Conservation (phyloP, 306 rosid genomes). For the Parietaria judaica region DNA sequence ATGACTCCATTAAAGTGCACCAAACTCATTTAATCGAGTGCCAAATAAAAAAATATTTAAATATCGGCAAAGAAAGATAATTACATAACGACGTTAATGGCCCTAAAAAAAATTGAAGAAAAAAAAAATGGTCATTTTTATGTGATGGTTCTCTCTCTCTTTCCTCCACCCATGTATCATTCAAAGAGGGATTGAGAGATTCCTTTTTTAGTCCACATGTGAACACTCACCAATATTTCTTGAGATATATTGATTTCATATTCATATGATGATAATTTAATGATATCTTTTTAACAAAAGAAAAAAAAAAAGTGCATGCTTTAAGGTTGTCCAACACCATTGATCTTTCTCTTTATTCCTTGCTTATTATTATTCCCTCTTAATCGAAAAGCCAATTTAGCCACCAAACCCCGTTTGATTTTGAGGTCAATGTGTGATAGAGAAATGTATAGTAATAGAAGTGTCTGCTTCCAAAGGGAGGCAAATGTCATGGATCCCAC, state of each 20-base stretch:
- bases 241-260: too few relatives aligned
- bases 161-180: slow-evolving; percentile 39
- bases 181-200: slow-evolving; percentile 20
- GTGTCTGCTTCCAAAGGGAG: background rate
- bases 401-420: background rate
- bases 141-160: slow-evolving; percentile 16
- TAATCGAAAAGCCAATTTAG: background rate
- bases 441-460: background rate
- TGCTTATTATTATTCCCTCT: background rate
- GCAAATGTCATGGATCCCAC: slow-evolving; percentile 17
- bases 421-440: background rate
- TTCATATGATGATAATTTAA: too few relatives aligned
- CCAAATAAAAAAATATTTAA: background rate
- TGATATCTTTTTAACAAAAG: background rate
- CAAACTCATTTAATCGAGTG: slow-evolving; percentile 5
- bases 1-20: slow-evolving; percentile 23
- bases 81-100: too few relatives aligned
- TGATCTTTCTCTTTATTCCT: slow-evolving; percentile 9
- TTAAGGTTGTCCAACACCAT: slow-evolving; percentile 23
- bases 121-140: slow-evolving; percentile 12
- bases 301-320: slow-evolving; percentile 1
- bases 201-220: slow-evolving; percentile 24
- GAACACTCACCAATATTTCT: too few relatives aligned
- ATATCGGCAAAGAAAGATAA: background rate
- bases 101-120: background rate